Conservation (phyloP, 805 yeast species). For the Torulaspora indica region DNA sequence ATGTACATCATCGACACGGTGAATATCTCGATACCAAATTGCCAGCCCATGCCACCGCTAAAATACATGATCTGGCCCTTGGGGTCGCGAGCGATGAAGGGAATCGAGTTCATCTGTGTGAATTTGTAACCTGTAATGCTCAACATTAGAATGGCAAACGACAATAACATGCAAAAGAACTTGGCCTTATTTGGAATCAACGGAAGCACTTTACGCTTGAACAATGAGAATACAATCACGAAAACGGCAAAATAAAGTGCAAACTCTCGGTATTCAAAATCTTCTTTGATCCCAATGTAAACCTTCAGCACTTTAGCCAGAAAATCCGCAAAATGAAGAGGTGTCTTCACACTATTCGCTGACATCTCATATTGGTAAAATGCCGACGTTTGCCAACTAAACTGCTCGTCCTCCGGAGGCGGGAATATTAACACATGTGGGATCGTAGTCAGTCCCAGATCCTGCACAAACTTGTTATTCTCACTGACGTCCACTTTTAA, state of each 20-base stretch:
- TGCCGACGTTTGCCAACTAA: conserved; percentile 30
- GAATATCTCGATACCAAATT: conserved; percentile 64
- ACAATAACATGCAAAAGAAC: conserved; percentile 34
- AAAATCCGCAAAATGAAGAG: conserved; percentile 50
- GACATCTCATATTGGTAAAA: conserved; percentile 38
- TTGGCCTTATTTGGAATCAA: conserved; percentile 27
- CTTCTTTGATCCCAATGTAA: conserved; percentile 41
- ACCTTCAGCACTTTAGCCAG: conserved; percentile 45
- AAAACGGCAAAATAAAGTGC: conserved; percentile 43
- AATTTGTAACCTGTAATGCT: conserved; percentile 63
- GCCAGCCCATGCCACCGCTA: conserved; percentile 63
- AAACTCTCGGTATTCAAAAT: conserved; percentile 43
- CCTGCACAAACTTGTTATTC: conserved; percentile 41
- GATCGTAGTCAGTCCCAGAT: conserved; percentile 44
- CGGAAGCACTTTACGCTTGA: conserved; percentile 46
- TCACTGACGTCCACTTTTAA: conserved; percentile 47
- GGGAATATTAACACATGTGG: conserved; percentile 70
- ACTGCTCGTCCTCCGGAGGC: conserved; percentile 20
- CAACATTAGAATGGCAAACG: conserved; percentile 39
- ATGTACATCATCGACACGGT: conserved; percentile 50
- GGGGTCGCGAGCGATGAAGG: conserved; percentile 53
- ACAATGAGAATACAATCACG: conserved; percentile 41
- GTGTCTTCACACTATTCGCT: conserved; percentile 35
- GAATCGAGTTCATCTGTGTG: conserved; percentile 54
- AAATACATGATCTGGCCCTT: conserved; percentile 50